Percentiles rank a stretch among this genome's conserved stretches.
Evolutionary conservation across 192 early-diverging fungal species (phyloP).

Genomic region (Coemansia sp.): DNA sequence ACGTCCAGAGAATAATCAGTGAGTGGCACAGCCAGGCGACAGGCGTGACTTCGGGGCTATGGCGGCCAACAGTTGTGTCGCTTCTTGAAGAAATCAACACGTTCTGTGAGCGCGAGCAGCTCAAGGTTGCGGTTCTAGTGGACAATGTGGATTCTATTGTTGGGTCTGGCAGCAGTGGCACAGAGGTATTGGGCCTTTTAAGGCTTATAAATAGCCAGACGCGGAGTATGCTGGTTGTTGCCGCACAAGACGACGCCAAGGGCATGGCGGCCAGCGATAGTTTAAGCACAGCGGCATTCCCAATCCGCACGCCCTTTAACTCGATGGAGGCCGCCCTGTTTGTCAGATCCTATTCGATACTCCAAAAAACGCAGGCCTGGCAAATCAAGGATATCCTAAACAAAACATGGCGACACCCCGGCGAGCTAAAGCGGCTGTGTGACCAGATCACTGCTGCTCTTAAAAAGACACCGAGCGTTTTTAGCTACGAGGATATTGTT

Average conservation of each 20-base stretch:
- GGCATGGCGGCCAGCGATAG: conserved; percentile 1
- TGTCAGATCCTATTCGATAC: neutral
- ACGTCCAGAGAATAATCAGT: conserved; percentile 6
- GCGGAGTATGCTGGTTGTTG: conserved; percentile 3
- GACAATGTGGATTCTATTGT: conserved; percentile 11
- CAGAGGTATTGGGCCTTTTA: neutral
- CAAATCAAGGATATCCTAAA: conserved; percentile 15
- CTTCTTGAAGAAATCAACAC: conserved; percentile 2
- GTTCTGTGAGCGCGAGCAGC: conserved; percentile 4
- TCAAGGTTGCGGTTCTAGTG: conserved; percentile 11
- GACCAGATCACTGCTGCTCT: neutral
- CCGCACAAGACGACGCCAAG: conserved; percentile 17
- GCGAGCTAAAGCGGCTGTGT: conserved; percentile 10
- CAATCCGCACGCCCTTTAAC: neutral
- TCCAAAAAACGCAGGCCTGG: neutral
- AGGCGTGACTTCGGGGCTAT: neutral
- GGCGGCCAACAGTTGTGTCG: neutral
- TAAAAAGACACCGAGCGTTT: neutral
- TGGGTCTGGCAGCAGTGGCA: neutral
- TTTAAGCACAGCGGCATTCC: conserved; percentile 4
- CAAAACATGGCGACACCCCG: conserved; percentile 16
- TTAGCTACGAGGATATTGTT: neutral
- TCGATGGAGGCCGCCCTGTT: conserved; percentile 7
- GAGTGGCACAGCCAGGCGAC: conserved; percentile 3
- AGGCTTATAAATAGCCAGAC: conserved; percentile 4